Base-by-base conservation (phyloP, 495 filamentous ascomycete genomes). In the Podospora conica region DNA sequence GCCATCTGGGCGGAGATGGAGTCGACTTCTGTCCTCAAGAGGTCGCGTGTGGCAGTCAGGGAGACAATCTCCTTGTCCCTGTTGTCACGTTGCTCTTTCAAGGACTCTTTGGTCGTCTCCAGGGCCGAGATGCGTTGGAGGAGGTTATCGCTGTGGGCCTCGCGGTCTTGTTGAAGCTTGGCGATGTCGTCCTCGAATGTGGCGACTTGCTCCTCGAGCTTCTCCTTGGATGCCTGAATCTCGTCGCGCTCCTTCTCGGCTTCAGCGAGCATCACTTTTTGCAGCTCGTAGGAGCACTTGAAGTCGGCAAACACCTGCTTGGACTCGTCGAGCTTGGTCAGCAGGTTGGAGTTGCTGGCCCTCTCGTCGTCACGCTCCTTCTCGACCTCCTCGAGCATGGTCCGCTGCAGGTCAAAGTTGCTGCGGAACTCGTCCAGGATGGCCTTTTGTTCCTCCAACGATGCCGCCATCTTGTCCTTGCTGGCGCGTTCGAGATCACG, bases 341-440 rank as follows among this genome's bases (percentile, higher is more conserved):
- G 68, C 5, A 73, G 65, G 10, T 69, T 71, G 8, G 24, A 60
- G 58, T 71, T 72, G 59, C 9, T 28, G 40, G 65, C 66, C 22
- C 73, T 71, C 56, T 71, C 69, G 40, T 60, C 53, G 40, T 73
- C 70, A 9, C 71, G 69, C 21, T 75, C 73, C 63, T 75, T 69
- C 59, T 76, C 74, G 33, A 71, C 24, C 64, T 76, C 73, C 33
- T 67, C 73, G 60, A 82, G 70, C 69, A 76, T 70, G 61, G 66
- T 68, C 53, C 75, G 68, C 55, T 77, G 72, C 56, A 77, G 69
- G 31, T 79, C 75, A 9, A 74, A 74, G 70, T 77, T 76, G 73
- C 71, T 77, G 22, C 77, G 75, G 65, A 78, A 74, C 69, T 81
- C 77, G 61, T 81, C 80, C 21, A 79, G 70, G 53, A 80, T 70